Evolutionary conservation across 108 stramenopile genomes (phyloP).

Genomic region (Discostella pseudostelligera): DNA sequence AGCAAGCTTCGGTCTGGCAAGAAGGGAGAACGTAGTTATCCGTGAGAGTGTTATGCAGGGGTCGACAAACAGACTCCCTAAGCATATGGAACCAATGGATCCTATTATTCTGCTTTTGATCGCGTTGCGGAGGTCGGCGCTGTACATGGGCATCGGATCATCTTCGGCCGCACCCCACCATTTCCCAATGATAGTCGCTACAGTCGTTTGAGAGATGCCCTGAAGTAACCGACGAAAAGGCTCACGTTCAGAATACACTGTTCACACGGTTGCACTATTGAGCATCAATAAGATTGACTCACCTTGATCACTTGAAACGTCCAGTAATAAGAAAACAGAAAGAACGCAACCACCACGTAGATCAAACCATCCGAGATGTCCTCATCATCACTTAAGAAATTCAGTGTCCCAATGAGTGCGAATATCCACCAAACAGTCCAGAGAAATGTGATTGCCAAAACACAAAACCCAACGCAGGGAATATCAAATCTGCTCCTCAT

Average conservation of each 20-base stretch:
- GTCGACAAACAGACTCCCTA: conserved; percentile 63
- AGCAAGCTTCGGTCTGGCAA: conserved; percentile 40
- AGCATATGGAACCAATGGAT: conserved; percentile 79
- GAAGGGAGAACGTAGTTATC: conserved; percentile 49
- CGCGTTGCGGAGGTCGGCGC: conserved; percentile 42
- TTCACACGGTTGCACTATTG: background rate
- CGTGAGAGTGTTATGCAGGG: conserved; percentile 43
- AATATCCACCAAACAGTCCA: conserved; percentile 71
- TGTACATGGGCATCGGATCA: conserved; percentile 48
- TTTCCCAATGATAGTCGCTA: conserved; percentile 77
- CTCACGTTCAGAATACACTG: conserved; percentile 4
- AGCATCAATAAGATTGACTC: conserved; percentile 18
- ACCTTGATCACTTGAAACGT: conserved; percentile 65
- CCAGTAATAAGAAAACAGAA: conserved; percentile 67
- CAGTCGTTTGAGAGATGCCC: conserved; percentile 58
- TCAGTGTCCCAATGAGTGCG: conserved; percentile 64
- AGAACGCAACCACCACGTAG: conserved; percentile 40
- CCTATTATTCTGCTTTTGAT: conserved; percentile 49
- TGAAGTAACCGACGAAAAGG: background rate
- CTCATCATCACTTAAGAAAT: conserved; percentile 51
- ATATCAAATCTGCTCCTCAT: conserved; percentile 50
- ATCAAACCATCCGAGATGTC: conserved; percentile 38
- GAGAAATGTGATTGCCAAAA: conserved; percentile 44
- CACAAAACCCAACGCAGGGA: conserved; percentile 44
- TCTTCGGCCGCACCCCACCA: conserved; percentile 75